Evolutionary conservation across 129 eudicot species (phyloP), one percentile per base, ranked within the genome.

Genomic region (Silybum marianum): DNA sequence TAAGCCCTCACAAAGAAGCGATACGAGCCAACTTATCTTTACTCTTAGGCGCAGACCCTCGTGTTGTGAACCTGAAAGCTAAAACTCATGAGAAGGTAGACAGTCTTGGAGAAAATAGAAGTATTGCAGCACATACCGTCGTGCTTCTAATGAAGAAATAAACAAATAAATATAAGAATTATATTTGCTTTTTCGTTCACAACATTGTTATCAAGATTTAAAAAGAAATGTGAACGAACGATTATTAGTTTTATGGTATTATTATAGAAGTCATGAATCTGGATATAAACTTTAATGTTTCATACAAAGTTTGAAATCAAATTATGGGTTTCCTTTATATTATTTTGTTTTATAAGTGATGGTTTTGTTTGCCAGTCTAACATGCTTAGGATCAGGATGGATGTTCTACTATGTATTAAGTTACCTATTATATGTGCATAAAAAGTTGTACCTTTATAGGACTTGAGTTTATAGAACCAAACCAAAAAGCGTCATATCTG

Each of bases 61-160:
- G 93, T 3, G 99, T 89, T 48, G 98, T 96, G 69, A 96, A 96
- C 81, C 87, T 93, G 71, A 96, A 96, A 86, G 99, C 99, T 22
- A 96, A 96, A 84, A 96, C 99, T 23, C 99, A 96, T 42, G 99
- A 96, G 83, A 96, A 96, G 84, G 99, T 96, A 39, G 99, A 96
- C 82, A 96, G 99, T 81, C 99, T 96, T 48, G 99, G 99, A 54
- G 99, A 96, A 88, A 96, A 91, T 77, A 86, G 99, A 83, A 96
- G 99, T 78, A 96, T 96, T 40, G 99, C 99, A 74, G 99, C 99
- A 34, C 99, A 96, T 71, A 96, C 99, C 0, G 93, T 93, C 16
- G 97, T 93, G 36, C 98, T 96, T 74, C 88, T 96, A 38, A 86
- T 93, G 93, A 93, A 75, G 83, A 93, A 95, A 87, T 38, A 38